Evolutionary conservation across 2,329 filamentous ascomycete species (phyloP), one percentile per base, ranked within the genome.

Genomic region (Talaromyces pinophilus): DNA sequence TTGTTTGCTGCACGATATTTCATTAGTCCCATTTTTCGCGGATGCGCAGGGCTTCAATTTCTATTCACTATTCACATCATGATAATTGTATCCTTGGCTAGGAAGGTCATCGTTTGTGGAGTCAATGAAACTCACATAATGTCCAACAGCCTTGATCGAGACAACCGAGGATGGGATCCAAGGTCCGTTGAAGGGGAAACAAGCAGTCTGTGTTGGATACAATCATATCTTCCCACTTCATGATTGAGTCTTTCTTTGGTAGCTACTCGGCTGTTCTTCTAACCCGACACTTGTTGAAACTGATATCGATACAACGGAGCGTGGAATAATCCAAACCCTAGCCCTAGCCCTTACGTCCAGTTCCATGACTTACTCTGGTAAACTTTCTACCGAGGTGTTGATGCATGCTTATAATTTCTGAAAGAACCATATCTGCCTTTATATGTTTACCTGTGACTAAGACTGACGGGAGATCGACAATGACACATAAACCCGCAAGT

Each of bases 401-500:
- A 17, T 30, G 2, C 25, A 30, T 17, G 48, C 25, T 52, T 13
- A 30, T 30, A 11, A 30, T 10, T 30, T 25, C 5, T 28, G 5
- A 28, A 28, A 28, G 22, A 25, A 25, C 10, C 1, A 25, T 25
- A 6, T 15, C 11, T 50, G 4, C 11, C 10, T 13, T 25, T 50
- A 50, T 13, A 6, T 50, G 46, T 50, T 50, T n/a, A 8, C 7
- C 22, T 50, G 11, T 6, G 3, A 50, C 11, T 11, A 50, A 25
- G 22, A 25, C 11, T 33, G 17, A 54, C 11, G 25, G 25, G 5
- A 19, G n/a, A n/a, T n/a, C 10, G 50, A 11, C 2, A 57, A 13
- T 35, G 30, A 57, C 52, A 33, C 7, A 62, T 38, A 62, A 62
- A 17, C 19, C 60, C 60, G 60, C 46, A 62, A 54, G 11, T 42